Percentiles rank a stretch among this genome's conserved stretches.
Conservation (phyloP, 2,329 filamentous ascomycete species). For the Penicillium frequentans region DNA sequence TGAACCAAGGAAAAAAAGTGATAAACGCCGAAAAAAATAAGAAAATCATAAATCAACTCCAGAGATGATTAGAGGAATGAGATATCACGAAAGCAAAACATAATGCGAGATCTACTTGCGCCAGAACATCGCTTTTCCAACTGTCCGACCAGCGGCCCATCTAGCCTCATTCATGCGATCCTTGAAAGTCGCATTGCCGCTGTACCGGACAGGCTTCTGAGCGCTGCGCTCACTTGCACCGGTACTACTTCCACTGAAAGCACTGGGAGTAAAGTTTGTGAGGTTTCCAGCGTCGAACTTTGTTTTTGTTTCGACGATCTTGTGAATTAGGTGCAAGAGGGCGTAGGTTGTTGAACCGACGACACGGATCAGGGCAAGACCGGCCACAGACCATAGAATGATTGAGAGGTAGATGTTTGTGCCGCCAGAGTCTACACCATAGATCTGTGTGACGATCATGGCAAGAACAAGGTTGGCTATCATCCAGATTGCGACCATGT, state of each 20-base stretch:
- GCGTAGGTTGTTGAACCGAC: conserved; percentile 79
- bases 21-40: conserved; percentile 11
- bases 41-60: not conserved
- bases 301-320: conserved; percentile 81
- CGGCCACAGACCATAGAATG: conserved; percentile 88
- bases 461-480: conserved; percentile 86
- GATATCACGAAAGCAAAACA: conserved; percentile 1
- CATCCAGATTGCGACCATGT: conserved; percentile 97
- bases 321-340: conserved; percentile 79
- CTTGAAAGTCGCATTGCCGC: conserved; percentile 33
- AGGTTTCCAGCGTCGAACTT: conserved; percentile 50
- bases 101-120: conserved; percentile 28
- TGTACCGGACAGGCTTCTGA: conserved; percentile 28
- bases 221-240: conserved; percentile 17
- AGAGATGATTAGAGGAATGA: not conserved
- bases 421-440: conserved; percentile 68
- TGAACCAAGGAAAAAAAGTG: conserved; percentile 7
- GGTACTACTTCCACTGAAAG: conserved; percentile 23
- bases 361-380: conserved; percentile 82
- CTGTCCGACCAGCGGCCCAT: conserved; percentile 35
- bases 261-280: conserved; percentile 24
- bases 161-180: conserved; percentile 37
- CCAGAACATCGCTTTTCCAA: conserved; percentile 42
- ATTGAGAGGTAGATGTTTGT: conserved; percentile 90
- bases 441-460: conserved; percentile 89